Percentiles rank a stretch among this genome's conserved stretches.
Evolutionary conservation across 192 early-diverging fungal species (phyloP).

Genomic region (Jimgerdemannia flammicorona): DNA sequence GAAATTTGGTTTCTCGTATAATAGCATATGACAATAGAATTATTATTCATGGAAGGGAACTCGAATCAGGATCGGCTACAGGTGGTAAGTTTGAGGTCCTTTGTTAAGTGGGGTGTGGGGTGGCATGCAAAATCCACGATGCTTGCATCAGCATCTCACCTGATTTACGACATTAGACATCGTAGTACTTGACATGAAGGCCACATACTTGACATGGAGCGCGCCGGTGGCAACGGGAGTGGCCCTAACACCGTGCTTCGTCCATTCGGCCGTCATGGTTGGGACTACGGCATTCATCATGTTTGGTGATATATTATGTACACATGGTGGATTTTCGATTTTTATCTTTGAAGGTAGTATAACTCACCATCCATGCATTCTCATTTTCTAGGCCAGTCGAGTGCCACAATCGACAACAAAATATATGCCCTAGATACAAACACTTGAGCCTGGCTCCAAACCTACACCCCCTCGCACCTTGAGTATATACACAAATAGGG

Average conservation of each 20-base stretch:
- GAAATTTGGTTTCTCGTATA: too few species aligned
- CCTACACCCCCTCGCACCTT: too few species aligned
- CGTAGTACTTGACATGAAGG: constrained; percentile 11
- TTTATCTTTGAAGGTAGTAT: too few species aligned
- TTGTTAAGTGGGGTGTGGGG: too few species aligned
- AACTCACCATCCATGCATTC: neutral
- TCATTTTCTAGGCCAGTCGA: constrained; percentile 2
- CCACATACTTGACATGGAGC: constrained; percentile 1
- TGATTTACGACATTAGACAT: too few species aligned
- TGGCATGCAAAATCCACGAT: too few species aligned
- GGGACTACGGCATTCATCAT: constrained; percentile 9
- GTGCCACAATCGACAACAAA: constrained; percentile 8
- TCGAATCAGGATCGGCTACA: neutral
- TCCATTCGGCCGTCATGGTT: constrained; percentile 9
- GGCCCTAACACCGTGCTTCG: constrained; percentile 1
- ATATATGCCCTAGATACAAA: constrained; percentile 4
- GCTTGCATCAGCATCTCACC: too few species aligned
- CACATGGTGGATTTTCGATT: too few species aligned
- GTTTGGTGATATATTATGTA: constrained; percentile 1
- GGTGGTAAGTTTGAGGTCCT: too few species aligned
- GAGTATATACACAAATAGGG: too few species aligned
- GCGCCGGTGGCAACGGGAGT: constrained; percentile 1
- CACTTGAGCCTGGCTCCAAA: too few species aligned
- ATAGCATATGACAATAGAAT: constrained; percentile 8
- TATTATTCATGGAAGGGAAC: neutral